Conservation (phyloP, 805 yeast species). For the Candida arabinofermentans region DNA sequence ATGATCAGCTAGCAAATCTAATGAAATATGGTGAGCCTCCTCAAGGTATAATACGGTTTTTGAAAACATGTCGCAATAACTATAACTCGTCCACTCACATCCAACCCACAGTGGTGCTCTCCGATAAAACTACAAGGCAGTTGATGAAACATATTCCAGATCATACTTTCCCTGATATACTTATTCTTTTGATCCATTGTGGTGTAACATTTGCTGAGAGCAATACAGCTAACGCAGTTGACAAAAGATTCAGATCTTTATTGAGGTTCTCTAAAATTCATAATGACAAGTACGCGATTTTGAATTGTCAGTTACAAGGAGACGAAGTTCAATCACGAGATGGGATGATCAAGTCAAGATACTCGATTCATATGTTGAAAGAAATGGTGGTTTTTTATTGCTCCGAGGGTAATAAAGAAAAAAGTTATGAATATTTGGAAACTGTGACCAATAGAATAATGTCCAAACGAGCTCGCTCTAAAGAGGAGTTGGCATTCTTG, state of each 20-base stretch:
- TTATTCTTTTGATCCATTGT: background rate
- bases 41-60: background rate
- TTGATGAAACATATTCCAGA: background rate
- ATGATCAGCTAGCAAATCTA: background rate
- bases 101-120: background rate
- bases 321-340: background rate
- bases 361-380: background rate
- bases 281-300: background rate
- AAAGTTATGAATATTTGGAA: background rate
- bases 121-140: background rate
- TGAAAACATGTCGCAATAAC: background rate
- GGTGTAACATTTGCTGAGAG: background rate
- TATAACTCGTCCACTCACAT: background rate
- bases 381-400: background rate
- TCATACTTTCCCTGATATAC: background rate
- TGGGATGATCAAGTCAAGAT: background rate
- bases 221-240: background rate
- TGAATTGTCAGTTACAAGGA: background rate
- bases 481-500: background rate
- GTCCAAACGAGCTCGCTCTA: background rate
- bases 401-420: background rate
- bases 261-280: background rate
- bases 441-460: background rate
- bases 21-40: background rate
- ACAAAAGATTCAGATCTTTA: background rate